Conservation (phyloP, 2,329 filamentous ascomycete genomes). For the Sporothrix pallida region DNA sequence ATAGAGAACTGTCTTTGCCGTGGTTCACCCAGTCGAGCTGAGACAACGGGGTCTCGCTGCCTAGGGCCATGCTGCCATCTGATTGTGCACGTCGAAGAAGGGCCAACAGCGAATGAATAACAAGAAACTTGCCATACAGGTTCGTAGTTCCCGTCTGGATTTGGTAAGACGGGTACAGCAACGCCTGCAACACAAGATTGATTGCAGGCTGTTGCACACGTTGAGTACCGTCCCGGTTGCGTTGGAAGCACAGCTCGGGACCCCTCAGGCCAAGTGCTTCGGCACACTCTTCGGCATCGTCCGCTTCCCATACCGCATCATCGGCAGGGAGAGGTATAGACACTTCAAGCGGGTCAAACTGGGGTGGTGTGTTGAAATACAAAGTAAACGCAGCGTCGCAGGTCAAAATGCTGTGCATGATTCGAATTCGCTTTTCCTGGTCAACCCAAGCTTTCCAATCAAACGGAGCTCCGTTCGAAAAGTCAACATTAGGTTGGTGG, state of each 20-base stretch:
- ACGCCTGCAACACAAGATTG: constrained; percentile 63
- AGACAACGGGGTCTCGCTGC: constrained; percentile 60
- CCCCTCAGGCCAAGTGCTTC: constrained; percentile 69
- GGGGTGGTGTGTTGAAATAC: constrained; percentile 71
- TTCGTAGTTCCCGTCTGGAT: constrained; percentile 72
- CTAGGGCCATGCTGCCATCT: constrained; percentile 48
- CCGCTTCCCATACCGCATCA: constrained; percentile 76
- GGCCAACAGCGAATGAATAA: constrained; percentile 71
- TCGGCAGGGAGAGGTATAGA: constrained; percentile 72
- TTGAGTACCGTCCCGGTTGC: constrained; percentile 67
- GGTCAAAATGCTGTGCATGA: constrained; percentile 69
- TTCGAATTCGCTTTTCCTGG: constrained; percentile 70
- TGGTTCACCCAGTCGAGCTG: constrained; percentile 61
- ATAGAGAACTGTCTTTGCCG: constrained; percentile 46
- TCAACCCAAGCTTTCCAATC: constrained; percentile 72
- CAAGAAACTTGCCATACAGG: constrained; percentile 73
- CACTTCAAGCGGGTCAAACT: constrained; percentile 69
- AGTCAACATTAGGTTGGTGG: constrained; percentile 59
- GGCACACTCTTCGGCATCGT: constrained; percentile 63
- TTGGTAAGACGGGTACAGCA: constrained; percentile 64
- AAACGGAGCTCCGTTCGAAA: constrained; percentile 54
- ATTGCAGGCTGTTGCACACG: constrained; percentile 69
- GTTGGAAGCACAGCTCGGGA: constrained; percentile 56
- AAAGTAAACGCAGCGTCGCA: constrained; percentile 69
- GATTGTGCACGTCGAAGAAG: constrained; percentile 59